Evolutionary conservation across 257 asterid genomes (phyloP).

Genomic region (Gentiana macrophylla): DNA sequence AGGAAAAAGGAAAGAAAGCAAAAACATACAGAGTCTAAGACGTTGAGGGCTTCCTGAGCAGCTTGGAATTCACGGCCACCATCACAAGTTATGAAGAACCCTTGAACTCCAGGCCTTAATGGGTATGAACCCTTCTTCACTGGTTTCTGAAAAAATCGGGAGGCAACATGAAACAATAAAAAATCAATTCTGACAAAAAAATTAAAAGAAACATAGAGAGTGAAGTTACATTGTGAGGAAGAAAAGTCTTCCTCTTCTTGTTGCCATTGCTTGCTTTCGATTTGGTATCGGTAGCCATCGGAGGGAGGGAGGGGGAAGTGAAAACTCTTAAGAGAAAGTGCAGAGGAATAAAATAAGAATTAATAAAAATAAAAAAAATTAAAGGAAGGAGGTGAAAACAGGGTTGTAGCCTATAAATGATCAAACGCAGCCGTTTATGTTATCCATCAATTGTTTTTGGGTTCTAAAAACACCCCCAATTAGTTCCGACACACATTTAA

Average conservation of each 20-base stretch:
- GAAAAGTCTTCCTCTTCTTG: slow-evolving; percentile 64
- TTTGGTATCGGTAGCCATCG: slow-evolving; percentile 68
- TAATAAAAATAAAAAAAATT: too few species aligned
- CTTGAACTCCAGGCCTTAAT: slow-evolving; percentile 75
- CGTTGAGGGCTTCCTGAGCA: slow-evolving; percentile 74
- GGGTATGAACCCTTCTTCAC: slow-evolving; percentile 82
- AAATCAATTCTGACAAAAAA: background rate
- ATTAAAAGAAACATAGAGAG: background rate
- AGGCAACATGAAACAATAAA: background rate
- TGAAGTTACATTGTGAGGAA: slow-evolving; percentile 51
- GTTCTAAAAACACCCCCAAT: too few species aligned
- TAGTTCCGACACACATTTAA: too few species aligned
- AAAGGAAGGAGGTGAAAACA: too few species aligned
- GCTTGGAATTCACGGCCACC: slow-evolving; percentile 93
- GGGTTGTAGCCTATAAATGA: too few species aligned
- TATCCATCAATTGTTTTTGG: too few species aligned
- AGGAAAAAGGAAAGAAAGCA: background rate
- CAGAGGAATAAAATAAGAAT: too few species aligned
- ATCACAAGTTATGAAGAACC: slow-evolving; percentile 93
- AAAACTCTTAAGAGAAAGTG: too few species aligned
- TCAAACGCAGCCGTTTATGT: too few species aligned
- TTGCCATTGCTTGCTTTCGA: slow-evolving; percentile 15
- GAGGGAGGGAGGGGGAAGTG: too few species aligned
- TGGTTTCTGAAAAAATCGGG: slow-evolving; percentile 35
- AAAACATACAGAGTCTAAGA: slow-evolving; percentile 65